phyloP scores from a whole-genome alignment of 2,329 filamentous ascomycete species.

The Epichloe gansuensis region DNA sequence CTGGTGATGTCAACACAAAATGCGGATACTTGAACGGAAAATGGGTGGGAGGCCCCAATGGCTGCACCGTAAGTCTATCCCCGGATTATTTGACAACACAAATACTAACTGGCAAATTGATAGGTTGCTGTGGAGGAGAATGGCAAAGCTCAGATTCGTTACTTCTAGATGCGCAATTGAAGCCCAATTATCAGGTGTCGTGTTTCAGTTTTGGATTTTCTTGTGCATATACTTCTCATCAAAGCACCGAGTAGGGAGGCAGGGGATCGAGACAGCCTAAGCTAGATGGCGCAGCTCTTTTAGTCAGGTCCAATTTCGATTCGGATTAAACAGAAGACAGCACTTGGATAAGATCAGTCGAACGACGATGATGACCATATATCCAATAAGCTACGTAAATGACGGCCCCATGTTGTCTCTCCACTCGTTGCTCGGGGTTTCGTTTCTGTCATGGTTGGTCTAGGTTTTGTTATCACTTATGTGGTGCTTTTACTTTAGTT shows the following conservation, averaged over 20 bases:
- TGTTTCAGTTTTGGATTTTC: slow-evolving; percentile 20
- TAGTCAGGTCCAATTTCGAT: background rate
- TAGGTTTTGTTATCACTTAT: slow-evolving; percentile 1
- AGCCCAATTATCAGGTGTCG: background rate
- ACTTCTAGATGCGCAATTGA: slow-evolving; percentile 21
- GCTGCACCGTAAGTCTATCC: slow-evolving; percentile 65
- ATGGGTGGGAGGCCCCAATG: slow-evolving; percentile 46
- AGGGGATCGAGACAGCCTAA: background rate
- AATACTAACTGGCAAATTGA: background rate
- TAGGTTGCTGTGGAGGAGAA: slow-evolving; percentile 32
- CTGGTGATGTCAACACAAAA: slow-evolving; percentile 43
- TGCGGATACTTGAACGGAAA: slow-evolving; percentile 57
- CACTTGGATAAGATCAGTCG: background rate
- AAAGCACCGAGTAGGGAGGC: slow-evolving; percentile 6
- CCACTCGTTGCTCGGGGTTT: background rate
- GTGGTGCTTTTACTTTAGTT: slow-evolving; percentile 6
- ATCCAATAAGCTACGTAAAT: background rate
- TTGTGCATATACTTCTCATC: slow-evolving; percentile 22
- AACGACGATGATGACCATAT: background rate
- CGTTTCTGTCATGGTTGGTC: background rate
- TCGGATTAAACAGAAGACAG: background rate
- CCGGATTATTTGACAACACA: background rate
- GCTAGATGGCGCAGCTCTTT: background rate
- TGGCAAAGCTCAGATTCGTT: slow-evolving; percentile 31
- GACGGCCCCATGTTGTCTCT: background rate